Evolutionary conservation across 2,329 filamentous ascomycete genomes (phyloP).

Genomic region (Trichoderma sp.): DNA sequence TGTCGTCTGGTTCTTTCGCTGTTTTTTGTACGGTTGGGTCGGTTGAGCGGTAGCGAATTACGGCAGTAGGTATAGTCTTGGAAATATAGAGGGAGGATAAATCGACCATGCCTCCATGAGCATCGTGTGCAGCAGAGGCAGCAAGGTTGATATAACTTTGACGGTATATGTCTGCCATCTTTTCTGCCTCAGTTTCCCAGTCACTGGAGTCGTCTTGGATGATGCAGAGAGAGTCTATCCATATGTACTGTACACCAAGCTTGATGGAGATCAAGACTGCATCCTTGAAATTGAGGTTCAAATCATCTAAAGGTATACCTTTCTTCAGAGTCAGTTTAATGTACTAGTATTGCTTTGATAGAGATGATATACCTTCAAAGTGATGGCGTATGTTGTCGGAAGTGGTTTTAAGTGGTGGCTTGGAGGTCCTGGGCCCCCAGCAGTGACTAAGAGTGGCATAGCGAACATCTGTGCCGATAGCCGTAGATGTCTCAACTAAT

Average conservation of each 20-base stretch:
- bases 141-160: conserved; percentile 5
- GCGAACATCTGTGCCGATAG: neutral
- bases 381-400: neutral
- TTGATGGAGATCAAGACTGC: neutral
- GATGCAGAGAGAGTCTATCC: conserved; percentile 26
- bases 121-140: neutral
- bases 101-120: neutral
- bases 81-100: neutral
- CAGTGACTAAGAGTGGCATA: neutral
- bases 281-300: neutral
- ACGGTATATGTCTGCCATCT: conserved; percentile 15
- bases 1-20: too few relatives aligned
- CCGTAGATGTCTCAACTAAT: neutral
- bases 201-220: conserved; percentile 9
- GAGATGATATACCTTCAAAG: neutral
- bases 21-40: neutral
- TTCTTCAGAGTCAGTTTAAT: neutral
- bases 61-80: neutral
- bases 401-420: neutral
- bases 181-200: conserved; percentile 13
- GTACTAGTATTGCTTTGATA: neutral
- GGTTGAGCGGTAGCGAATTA: neutral
- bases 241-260: conserved; percentile 13
- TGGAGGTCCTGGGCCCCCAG: neutral
- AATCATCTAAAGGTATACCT: neutral